phyloP scores from a whole-genome alignment of 805 yeast genomes.

The Kodamaea neixiangensis region DNA sequence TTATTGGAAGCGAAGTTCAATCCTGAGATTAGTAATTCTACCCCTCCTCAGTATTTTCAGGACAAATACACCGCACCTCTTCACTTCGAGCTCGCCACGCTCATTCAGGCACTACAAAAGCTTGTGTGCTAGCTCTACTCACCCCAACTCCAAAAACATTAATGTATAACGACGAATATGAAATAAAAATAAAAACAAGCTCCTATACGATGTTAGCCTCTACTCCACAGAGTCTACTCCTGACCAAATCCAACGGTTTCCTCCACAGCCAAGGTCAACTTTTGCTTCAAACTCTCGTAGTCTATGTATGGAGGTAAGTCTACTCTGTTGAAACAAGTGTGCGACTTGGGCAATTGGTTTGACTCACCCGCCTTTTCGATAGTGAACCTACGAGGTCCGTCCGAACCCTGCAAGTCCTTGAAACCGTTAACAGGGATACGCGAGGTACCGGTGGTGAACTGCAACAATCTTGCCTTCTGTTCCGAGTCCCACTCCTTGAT shows the following conservation, averaged over 20 bases:
- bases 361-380: constrained; percentile 97
- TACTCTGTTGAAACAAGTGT: constrained; percentile 98
- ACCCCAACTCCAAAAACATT: constrained; percentile 3
- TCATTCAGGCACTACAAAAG: too few relatives aligned
- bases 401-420: constrained; percentile 97
- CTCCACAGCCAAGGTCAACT: constrained; percentile 93
- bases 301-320: constrained; percentile 93
- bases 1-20: too few relatives aligned
- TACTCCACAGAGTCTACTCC: constrained; percentile 50
- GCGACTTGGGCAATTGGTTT: constrained; percentile 93
- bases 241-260: constrained; percentile 99
- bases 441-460: constrained; percentile 98
- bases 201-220: neutral
- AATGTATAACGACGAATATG: constrained; percentile 6
- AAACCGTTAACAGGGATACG: constrained; percentile 99
- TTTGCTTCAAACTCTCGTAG: constrained; percentile 81
- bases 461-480: constrained; percentile 91
- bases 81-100: too few relatives aligned
- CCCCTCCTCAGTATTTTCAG: too few relatives aligned
- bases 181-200: constrained; percentile 1
- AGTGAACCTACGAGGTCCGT: constrained; percentile 98
- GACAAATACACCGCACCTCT: too few relatives aligned
- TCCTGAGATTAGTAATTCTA: too few relatives aligned
- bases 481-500: constrained; percentile 93
- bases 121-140: constrained; percentile 5